Evolutionary conservation across 495 filamentous ascomycete genomes (phyloP).

Genomic region (Penicillium flavigenum): DNA sequence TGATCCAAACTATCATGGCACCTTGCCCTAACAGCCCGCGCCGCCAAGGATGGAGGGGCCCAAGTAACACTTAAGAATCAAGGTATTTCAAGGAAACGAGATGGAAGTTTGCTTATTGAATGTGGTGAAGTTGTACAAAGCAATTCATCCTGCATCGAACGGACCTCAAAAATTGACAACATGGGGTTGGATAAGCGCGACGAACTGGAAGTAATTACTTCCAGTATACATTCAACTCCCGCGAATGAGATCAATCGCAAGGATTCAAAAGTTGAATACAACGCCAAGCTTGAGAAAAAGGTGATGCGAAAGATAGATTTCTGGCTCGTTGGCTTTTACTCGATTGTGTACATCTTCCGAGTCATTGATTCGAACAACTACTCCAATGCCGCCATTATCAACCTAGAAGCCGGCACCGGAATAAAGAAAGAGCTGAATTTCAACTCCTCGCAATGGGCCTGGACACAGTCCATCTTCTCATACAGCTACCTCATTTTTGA

Average conservation of each 20-base stretch:
- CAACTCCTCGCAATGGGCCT: slow-evolving; percentile 38
- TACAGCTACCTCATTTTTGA: slow-evolving; percentile 46
- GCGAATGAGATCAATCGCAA: slow-evolving; percentile 4
- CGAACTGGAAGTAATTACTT: slow-evolving; percentile 8
- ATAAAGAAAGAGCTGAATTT: slow-evolving; percentile 47
- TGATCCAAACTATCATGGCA: slow-evolving; percentile 29
- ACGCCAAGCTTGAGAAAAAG: slow-evolving; percentile 26
- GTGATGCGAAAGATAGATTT: slow-evolving; percentile 41
- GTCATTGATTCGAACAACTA: slow-evolving; percentile 44
- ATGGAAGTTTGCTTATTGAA: background rate
- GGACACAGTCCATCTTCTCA: slow-evolving; percentile 45
- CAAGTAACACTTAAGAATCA: background rate
- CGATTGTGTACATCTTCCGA: slow-evolving; percentile 42
- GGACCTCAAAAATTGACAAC: background rate
- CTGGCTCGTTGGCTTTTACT: slow-evolving; percentile 46
- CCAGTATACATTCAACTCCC: slow-evolving; percentile 11
- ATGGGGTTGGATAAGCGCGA: slow-evolving; percentile 13
- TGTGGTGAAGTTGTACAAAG: background rate
- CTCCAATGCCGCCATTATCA: slow-evolving; percentile 50
- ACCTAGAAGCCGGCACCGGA: slow-evolving; percentile 42
- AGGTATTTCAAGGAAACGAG: background rate
- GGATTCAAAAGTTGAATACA: background rate
- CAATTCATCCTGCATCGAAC: background rate
- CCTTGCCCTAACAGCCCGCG: slow-evolving; percentile 6
- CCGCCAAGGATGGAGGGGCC: background rate